These are phyloP conservation scores for Olyra latifolia DNA, from an alignment of 176 grass and related monocot species.

Conservation along the genomic window DNA sequence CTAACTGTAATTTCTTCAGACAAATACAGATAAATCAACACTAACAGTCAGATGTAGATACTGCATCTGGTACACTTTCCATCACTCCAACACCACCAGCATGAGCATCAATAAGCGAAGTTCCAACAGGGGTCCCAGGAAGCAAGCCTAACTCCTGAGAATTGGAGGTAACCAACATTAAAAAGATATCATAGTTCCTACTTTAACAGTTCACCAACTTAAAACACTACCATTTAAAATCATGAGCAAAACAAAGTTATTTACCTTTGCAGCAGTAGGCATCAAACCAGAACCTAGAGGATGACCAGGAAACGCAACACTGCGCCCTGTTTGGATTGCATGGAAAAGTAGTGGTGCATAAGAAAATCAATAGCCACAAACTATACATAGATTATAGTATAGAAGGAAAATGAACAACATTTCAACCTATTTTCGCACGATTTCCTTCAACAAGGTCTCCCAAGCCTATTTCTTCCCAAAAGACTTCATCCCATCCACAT, in stretches of 20 bases:
- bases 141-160: slow-evolving; percentile 79
- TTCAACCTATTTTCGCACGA: slow-evolving; percentile 84
- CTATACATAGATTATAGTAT: neutral
- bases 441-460: slow-evolving; percentile 78
- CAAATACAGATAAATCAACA: slow-evolving; percentile 20
- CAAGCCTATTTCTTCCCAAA: slow-evolving; percentile 97
- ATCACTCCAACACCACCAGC: slow-evolving; percentile 94
- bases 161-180: slow-evolving; percentile 8
- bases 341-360: slow-evolving; percentile 1
- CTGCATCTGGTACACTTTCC: slow-evolving; percentile 63
- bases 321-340: slow-evolving; percentile 62
- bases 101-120: slow-evolving; percentile 95
- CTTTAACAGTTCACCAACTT: slow-evolving; percentile 12
- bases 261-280: slow-evolving; percentile 81
- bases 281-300: slow-evolving; percentile 94
- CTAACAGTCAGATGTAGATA: slow-evolving; percentile 56
- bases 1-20: neutral
- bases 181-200: slow-evolving; percentile 6
- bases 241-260: slow-evolving; percentile 39
- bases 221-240: slow-evolving; percentile 12
- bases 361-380: slow-evolving; percentile 27
- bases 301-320: slow-evolving; percentile 98
- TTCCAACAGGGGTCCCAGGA: slow-evolving; percentile 86
- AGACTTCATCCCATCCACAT: slow-evolving; percentile 92
- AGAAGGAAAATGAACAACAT: slow-evolving; percentile 17